Evolutionary conservation across 2,329 filamentous ascomycete genomes (phyloP).

Genomic region (Colletotrichum tropicicola): DNA sequence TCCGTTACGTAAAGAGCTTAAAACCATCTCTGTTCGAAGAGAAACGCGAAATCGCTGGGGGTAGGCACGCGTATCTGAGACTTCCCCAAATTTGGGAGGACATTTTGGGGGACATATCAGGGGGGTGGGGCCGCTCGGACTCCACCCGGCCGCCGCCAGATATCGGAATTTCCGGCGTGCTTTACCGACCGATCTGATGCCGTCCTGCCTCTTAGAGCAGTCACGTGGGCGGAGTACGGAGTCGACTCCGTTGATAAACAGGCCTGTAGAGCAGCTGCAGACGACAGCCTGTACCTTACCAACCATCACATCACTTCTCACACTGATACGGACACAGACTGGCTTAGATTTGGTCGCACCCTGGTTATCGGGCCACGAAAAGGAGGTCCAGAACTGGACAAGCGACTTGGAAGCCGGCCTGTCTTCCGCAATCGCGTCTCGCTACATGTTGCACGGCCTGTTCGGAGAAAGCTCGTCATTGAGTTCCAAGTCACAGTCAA

Average conservation of each 20-base stretch:
- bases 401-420: no score
- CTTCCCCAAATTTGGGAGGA: background rate
- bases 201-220: background rate
- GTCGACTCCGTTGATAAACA: background rate
- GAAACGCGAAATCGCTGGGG: no score
- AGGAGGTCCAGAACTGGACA: no score
- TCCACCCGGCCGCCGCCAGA: background rate
- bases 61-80: background rate
- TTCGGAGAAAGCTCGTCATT: no score
- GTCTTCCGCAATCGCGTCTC: no score
- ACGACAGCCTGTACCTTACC: background rate
- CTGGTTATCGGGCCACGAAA: no score
- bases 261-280: background rate
- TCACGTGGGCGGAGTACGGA: conserved; percentile 1
- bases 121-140: background rate
- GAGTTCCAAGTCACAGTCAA: no score
- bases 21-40: background rate
- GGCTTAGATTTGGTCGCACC: background rate
- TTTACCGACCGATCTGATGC: background rate
- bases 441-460: no score
- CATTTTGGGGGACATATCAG: background rate
- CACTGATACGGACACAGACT: background rate
- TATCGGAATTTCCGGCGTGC: background rate
- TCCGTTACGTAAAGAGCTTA: background rate
- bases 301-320: background rate